Evolutionary conservation across 2,329 filamentous ascomycete species (phyloP), one percentile per base, ranked within the genome.

Genomic region (Tolypocladium inflatum): DNA sequence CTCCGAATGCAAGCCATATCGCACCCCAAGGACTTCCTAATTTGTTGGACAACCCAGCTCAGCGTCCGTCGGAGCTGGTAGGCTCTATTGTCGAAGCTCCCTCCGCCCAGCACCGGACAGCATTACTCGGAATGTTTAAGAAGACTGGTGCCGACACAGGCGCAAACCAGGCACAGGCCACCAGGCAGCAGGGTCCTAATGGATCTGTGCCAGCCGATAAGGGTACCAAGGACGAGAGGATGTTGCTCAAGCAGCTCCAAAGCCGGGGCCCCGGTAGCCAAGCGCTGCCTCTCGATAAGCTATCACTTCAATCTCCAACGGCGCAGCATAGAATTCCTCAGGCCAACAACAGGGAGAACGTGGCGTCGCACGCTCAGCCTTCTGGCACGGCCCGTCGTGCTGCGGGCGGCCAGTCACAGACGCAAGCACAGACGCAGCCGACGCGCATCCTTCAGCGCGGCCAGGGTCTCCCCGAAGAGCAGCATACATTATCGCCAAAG

Each of bases 41-140:
- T 41, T 7, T 52, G 21, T 26, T 50, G n/a, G 35, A 57, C 23
- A 38, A 35, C 39, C 53, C 53, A 19, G 30, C 42, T 9, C 11
- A 21, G 35, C 50, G 38, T 37, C 64, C 70, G 0, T 68, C 65
- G 48, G 67, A 68, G 57, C 56, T 68, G n/a, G 62, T 62, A 42
- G 69, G 66, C 21, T 65, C 67, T 8, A 65, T 62, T 51, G 63
- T 69, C 26, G 61, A 61, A 30, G 59, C 62, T 1, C 60, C 61
- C 5, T 60, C 58, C 7, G 66, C 67, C 35, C 63, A 68, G 52
- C 80, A 83, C 61, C 77, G 79, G 26, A 77, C 74, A 21, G 72
- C 77, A 9, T 69, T 84, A 23, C 70, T 84, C 17, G 77, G 74
- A 26, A 81, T 84, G 72, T 83, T 85, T 68, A 82, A 80, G 60